Evolutionary conservation across 306 rosid species (phyloP).

Genomic region (Cercis canadensis): DNA sequence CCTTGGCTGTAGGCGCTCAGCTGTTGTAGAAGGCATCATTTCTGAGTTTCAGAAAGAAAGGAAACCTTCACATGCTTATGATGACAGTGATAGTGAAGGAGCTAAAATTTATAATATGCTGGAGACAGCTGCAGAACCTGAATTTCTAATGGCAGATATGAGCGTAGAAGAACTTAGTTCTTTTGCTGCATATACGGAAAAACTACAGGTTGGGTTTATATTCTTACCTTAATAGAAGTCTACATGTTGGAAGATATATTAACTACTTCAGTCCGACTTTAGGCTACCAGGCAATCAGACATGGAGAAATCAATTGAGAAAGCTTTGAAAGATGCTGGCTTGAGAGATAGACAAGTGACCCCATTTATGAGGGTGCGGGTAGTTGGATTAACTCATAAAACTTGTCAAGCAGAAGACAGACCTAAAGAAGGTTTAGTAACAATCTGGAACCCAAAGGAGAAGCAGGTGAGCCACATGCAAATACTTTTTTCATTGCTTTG

Average conservation of each 20-base stretch:
- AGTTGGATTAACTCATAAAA: slow-evolving; percentile 68
- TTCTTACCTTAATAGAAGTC: slow-evolving; percentile 36
- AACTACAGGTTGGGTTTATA: slow-evolving; percentile 64
- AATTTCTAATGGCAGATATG: slow-evolving; percentile 92
- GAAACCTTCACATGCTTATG: slow-evolving; percentile 41
- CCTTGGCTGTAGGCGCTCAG: slow-evolving; percentile 62
- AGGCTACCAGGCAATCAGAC: slow-evolving; percentile 77
- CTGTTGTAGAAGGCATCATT: slow-evolving; percentile 64
- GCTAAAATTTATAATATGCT: slow-evolving; percentile 79
- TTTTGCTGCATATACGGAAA: slow-evolving; percentile 72
- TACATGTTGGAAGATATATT: slow-evolving; percentile 37
- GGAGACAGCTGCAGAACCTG: slow-evolving; percentile 88
- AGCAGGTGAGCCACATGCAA: slow-evolving; percentile 53
- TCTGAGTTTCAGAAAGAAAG: slow-evolving; percentile 69
- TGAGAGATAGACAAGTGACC: slow-evolving; percentile 71
- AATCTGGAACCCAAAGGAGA: slow-evolving; percentile 88
- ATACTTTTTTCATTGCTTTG: neutral
- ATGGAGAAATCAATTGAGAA: slow-evolving; percentile 73
- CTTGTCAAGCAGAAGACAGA: slow-evolving; percentile 40
- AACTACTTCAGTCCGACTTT: slow-evolving; percentile 38
- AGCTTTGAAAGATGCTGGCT: slow-evolving; percentile 79
- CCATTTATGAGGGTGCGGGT: slow-evolving; percentile 80
- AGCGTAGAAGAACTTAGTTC: slow-evolving; percentile 78
- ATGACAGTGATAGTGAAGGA: slow-evolving; percentile 75
- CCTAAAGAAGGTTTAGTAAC: slow-evolving; percentile 78